These are phyloP conservation scores for Pilasporangium apinafurcum DNA, from an alignment of 352 stramenopile species.

Conservation along the genomic window DNA sequence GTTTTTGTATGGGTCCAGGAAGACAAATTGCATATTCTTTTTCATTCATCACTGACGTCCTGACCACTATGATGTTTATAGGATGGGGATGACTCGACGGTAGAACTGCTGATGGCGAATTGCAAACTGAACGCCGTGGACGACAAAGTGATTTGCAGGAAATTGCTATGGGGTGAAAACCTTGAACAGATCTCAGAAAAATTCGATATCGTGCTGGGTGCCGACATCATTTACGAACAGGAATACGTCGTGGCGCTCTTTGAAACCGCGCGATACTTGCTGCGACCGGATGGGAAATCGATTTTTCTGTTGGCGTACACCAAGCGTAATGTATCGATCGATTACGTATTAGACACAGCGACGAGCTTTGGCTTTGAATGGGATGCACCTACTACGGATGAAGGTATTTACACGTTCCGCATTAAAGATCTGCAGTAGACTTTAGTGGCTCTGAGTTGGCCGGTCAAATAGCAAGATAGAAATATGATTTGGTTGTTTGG, in stretches of 20 bases:
- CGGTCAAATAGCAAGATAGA: no score
- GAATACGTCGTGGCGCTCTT: slow-evolving; percentile 51
- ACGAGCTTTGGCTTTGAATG: slow-evolving; percentile 61
- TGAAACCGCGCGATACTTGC: slow-evolving; percentile 36
- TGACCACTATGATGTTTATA: background rate
- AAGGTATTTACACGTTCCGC: slow-evolving; percentile 53
- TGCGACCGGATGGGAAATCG: slow-evolving; percentile 20
- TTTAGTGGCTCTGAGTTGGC: no score
- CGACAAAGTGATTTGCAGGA: slow-evolving; percentile 24
- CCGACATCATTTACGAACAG: slow-evolving; percentile 64
- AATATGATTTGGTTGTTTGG: no score
- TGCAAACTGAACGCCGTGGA: slow-evolving; percentile 47
- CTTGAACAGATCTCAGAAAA: slow-evolving; percentile 31
- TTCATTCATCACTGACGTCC: background rate
- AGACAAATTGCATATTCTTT: background rate
- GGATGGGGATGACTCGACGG: slow-evolving; percentile 49
- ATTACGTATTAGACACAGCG: slow-evolving; percentile 49
- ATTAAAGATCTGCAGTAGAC: no score
- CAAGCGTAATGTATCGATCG: slow-evolving; percentile 61
- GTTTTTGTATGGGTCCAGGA: no score
- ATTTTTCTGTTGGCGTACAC: slow-evolving; percentile 59
- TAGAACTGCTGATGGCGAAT: slow-evolving; percentile 39
- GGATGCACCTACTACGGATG: slow-evolving; percentile 29
- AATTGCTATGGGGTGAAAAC: slow-evolving; percentile 42
- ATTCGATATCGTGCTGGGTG: slow-evolving; percentile 47